These are phyloP conservation scores for Cryptococcus wingfieldii DNA, from an alignment of 1,284 basidiomycete species.

Conservation along the genomic window DNA sequence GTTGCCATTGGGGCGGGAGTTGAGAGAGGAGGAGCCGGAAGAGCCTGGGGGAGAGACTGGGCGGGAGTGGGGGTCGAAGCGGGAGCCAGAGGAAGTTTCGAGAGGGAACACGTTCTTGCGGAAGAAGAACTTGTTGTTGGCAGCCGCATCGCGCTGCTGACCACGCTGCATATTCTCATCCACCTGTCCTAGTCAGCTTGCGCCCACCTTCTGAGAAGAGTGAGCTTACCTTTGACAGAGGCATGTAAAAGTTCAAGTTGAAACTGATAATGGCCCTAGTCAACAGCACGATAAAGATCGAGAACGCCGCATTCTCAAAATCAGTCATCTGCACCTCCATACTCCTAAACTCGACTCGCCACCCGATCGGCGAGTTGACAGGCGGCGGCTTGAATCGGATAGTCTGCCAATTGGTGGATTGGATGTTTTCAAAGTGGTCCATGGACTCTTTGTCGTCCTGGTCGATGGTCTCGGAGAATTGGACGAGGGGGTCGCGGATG, in stretches of 20 bases:
- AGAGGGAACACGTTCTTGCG: conserved; percentile 76
- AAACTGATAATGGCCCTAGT: conserved; percentile 89
- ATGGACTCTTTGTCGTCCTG: conserved; percentile 82
- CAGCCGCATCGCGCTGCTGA: conserved; percentile 75
- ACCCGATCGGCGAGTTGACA: conserved; percentile 84
- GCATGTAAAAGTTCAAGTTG: conserved; percentile 92
- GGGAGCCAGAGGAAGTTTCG: conserved; percentile 32
- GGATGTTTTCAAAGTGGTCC: conserved; percentile 99
- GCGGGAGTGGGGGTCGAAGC: conserved; percentile 39
- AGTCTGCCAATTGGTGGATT: conserved; percentile 99
- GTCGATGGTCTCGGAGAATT: conserved; percentile 90
- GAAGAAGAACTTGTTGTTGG: conserved; percentile 78
- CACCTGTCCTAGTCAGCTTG: conserved; percentile 57
- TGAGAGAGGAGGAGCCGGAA: conserved; percentile 1
- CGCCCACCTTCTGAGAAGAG: neutral
- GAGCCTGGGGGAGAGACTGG: conserved; percentile 34
- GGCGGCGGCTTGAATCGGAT: conserved; percentile 98
- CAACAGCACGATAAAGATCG: conserved; percentile 88
- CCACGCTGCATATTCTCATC: conserved; percentile 95
- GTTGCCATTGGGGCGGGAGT: conserved; percentile 7
- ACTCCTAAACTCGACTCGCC: conserved; percentile 96
- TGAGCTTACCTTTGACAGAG: conserved; percentile 78
- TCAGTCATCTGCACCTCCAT: conserved; percentile 99
- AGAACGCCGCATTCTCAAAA: conserved; percentile 97
- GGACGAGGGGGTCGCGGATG: conserved; percentile 93